Evolutionary conservation across 306 rosid species (phyloP).

Genomic region (Gastrolobium villosum): DNA sequence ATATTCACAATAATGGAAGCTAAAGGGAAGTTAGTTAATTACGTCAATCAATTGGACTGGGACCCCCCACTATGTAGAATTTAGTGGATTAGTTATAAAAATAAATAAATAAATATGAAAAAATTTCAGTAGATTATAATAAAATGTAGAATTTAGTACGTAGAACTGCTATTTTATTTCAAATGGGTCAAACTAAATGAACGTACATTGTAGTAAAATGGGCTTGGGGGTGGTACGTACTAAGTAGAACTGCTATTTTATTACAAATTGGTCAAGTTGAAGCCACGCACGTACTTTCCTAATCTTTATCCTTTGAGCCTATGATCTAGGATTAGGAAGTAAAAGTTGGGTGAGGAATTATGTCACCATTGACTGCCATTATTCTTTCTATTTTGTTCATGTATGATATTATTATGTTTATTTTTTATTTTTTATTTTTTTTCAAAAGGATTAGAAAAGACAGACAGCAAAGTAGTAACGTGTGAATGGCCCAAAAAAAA

Average conservation of each 20-base stretch:
- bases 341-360: constrained; percentile 6
- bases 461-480: neutral
- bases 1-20: neutral
- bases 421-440: neutral
- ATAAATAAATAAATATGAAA: no score
- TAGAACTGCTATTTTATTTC: neutral
- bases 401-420: no score
- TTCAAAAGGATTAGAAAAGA: neutral
- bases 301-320: neutral
- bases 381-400: neutral
- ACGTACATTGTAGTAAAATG: neutral
- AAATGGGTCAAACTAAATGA: neutral
- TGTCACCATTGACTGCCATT: neutral
- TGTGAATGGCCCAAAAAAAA: no score
- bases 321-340: neutral
- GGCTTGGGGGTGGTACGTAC: neutral
- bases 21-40: constrained; percentile 21
- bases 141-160: neutral
- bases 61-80: neutral
- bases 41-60: constrained; percentile 39
- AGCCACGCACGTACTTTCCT: constrained; percentile 13
- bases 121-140: neutral
- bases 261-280: neutral
- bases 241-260: neutral
- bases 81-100: neutral